Conservation (phyloP, 495 filamentous ascomycete species). For the Podospora sp. region DNA sequence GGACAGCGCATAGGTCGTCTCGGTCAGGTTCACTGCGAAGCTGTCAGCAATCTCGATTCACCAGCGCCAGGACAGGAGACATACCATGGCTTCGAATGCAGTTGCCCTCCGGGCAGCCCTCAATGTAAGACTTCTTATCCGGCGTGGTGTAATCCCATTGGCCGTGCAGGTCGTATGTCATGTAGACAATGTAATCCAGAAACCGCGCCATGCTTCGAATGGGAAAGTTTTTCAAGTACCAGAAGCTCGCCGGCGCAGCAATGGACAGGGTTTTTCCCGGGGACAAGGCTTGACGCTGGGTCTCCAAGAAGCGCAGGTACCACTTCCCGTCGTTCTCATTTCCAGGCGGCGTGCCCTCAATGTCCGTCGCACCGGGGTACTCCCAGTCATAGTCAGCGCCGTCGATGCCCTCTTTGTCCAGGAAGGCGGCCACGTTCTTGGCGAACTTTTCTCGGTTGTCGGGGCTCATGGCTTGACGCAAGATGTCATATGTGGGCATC, state of each 20-base stretch:
- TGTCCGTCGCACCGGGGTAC: constrained; percentile 42
- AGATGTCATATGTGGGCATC: constrained; percentile 20
- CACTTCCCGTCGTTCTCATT: constrained; percentile 23
- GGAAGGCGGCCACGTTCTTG: constrained; percentile 32
- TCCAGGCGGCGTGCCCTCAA: constrained; percentile 32
- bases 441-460: constrained; percentile 31
- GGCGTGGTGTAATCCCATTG: too few relatives aligned
- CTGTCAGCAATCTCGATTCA: too few relatives aligned
- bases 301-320: constrained; percentile 29
- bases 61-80: too few relatives aligned
- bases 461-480: constrained; percentile 27
- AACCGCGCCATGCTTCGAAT: constrained; percentile 30
- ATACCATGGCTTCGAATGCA: constrained; percentile 46
- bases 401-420: constrained; percentile 38
- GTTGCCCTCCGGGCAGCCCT: constrained; percentile 29
- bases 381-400: constrained; percentile 48
- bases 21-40: constrained; percentile 50
- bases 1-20: too few relatives aligned
- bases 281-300: constrained; percentile 25
- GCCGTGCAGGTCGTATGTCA: constrained; percentile 4
- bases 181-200: constrained; percentile 37
- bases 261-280: constrained; percentile 31
- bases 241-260: constrained; percentile 36
- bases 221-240: constrained; percentile 35
- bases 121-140: not conserved